Conservation (phyloP, 2,329 filamentous ascomycete species). For the Tolypocladium guangdongense region DNA sequence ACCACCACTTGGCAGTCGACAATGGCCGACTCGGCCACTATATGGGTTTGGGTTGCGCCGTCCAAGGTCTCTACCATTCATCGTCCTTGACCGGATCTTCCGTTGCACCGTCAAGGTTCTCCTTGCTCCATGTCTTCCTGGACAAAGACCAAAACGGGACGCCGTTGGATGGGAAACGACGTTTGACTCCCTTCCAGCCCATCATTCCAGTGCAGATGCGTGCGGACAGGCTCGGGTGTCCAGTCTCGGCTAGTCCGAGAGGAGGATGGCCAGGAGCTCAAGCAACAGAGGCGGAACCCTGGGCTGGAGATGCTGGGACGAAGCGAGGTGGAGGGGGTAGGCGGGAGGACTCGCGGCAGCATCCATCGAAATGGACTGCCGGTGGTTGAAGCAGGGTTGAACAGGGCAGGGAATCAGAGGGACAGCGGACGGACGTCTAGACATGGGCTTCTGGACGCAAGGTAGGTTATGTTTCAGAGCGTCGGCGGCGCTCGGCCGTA, state of each 20-base stretch:
- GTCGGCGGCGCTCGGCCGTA: conserved; percentile 27
- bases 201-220: conserved; percentile 13
- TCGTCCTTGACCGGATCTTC: conserved; percentile 9
- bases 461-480: conserved; percentile 18
- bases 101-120: conserved; percentile 1
- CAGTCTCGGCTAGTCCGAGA: neutral
- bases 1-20: neutral
- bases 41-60: neutral
- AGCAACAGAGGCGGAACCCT: neutral
- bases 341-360: neutral
- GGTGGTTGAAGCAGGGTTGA: neutral
- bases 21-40: neutral
- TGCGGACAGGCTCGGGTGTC: neutral
- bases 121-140: conserved; percentile 16
- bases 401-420: conserved; percentile 1
- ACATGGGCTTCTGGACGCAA: conserved; percentile 8
- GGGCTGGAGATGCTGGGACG: neutral
- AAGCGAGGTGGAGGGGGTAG: neutral
- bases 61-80: conserved; percentile 15
- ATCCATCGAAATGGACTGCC: neutral
- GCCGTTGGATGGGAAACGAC: conserved; percentile 21
- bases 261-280: neutral
- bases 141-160: conserved; percentile 18
- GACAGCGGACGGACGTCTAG: neutral
- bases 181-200: conserved; percentile 27